Base-by-base conservation (phyloP, 768 basidiomycete genomes). In the Phallus indusiatus region DNA sequence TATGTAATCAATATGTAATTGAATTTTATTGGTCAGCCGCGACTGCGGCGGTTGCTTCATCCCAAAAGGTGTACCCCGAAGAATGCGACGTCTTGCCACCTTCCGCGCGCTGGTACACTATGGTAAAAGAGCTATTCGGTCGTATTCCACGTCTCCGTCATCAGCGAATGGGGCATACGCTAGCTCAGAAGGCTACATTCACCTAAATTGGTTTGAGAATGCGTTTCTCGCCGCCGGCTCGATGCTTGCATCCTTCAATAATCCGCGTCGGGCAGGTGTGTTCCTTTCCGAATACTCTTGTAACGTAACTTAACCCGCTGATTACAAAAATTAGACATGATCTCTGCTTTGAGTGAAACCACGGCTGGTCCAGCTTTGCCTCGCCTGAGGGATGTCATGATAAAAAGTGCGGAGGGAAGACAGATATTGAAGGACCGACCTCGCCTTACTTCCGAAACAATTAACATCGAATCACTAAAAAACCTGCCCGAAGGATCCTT, bases 301-400 rank as follows among this genome's bases (percentile, higher is more conserved):
- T 28, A 61, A 54, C 47, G 56, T 7, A 28, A 2, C 28, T 28
- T 28, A 46, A 20, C 46, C 48, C 22, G 20, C 51, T 52, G 47
- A 49, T 56, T 63, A 18, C 63, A 52, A 18, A 51, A 36, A 48
- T 24, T 62, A 97, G 94, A 99, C 70, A 92, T 99, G 86, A 81
- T 98, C 47, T 94, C 96, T 11, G 88, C 91, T 5, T 79, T 97
- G 9, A 92, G 91, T 21, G 96, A 97, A 72, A 92, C 92, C 1
- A 94, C 95, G 0, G 89, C 93, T 6, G 86, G 89, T 1, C 78
- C 82, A 0, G 83, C 84, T 56, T 77, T 98, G 47, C 85, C 89
- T 6, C 76, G 78, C 51, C 73, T 96, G 52, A 83, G 90, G 34
- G 86, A 90, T 63, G 68, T 69, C 36, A 91, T 97, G 88, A 79